A percentile compares a stretch with the other conserved stretches of the same genome.
Evolutionary conservation across 2,329 filamentous ascomycete species (phyloP).

Genomic region (Alternaria sp.): DNA sequence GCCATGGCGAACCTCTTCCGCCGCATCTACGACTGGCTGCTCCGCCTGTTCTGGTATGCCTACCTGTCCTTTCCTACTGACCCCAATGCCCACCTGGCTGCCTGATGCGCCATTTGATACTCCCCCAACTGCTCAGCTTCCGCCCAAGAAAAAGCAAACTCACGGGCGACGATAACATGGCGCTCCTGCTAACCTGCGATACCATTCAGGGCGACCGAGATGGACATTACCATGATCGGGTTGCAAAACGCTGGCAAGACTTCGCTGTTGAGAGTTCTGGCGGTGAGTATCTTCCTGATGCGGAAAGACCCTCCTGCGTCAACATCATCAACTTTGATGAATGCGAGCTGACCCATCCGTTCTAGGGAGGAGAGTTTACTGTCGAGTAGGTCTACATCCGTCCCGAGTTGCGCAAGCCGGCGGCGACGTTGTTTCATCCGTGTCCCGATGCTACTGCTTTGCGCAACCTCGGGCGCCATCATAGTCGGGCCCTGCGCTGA

Average conservation of each 20-base stretch:
- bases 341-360: constrained; percentile 38
- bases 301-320: constrained; percentile 39
- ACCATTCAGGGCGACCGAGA: constrained; percentile 84
- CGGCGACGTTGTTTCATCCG: constrained; percentile 33
- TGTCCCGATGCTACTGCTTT: constrained; percentile 35
- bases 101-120: constrained; percentile 40
- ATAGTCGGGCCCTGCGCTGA: constrained; percentile 45
- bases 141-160: constrained; percentile 27
- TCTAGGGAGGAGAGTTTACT: constrained; percentile 94
- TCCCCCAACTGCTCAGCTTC: constrained; percentile 22
- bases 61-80: constrained; percentile 16
- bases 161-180: constrained; percentile 11
- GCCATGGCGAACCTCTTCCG: constrained; percentile 89
- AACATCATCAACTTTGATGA: constrained; percentile 25
- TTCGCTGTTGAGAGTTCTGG: constrained; percentile 88
- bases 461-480: constrained; percentile 38
- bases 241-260: constrained; percentile 98
- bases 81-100: constrained; percentile 24
- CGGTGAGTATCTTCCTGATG: constrained; percentile 69
- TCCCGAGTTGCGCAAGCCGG: constrained; percentile 33
- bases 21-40: constrained; percentile 96
- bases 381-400: constrained; percentile 78
- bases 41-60: constrained; percentile 94
- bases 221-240: constrained; percentile 99
- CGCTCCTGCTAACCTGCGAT: constrained; percentile 29